phyloP scores from a whole-genome alignment of 176 grass and related monocot genomes.

The Paspalum vaginatum region DNA sequence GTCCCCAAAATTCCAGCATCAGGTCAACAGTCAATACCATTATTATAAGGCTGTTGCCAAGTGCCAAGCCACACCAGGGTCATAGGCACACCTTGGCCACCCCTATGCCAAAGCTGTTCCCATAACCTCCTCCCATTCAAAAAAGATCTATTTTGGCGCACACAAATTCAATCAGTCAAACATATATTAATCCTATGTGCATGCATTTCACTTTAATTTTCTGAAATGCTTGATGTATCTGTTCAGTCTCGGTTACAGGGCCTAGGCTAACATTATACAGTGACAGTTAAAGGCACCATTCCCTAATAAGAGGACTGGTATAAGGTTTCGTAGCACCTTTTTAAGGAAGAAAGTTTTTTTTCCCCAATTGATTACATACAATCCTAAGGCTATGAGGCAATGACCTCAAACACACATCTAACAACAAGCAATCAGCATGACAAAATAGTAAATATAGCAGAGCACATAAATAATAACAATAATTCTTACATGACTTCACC shows the following conservation, averaged over 20 bases:
- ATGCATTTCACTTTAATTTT: neutral
- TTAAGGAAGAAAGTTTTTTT: neutral
- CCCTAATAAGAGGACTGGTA: neutral
- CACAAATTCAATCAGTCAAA: conserved; percentile 12
- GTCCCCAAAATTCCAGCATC: neutral
- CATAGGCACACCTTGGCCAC: neutral
- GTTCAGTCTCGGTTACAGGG: neutral
- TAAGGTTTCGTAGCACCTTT: neutral
- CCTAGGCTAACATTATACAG: neutral
- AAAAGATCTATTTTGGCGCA: neutral
- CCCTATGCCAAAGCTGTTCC: neutral
- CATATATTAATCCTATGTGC: neutral
- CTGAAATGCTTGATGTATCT: neutral
- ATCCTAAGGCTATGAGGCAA: neutral
- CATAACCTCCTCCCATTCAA: neutral
- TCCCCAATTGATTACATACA: neutral
- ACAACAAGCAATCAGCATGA: conserved; percentile 16
- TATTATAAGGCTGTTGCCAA: neutral
- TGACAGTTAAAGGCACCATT: neutral
- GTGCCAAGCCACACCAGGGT: neutral
- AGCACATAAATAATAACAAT: conserved; percentile 40
- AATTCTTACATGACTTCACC: conserved; percentile 99
- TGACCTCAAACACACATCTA: conserved; percentile 3
- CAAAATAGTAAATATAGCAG: conserved; percentile 9
- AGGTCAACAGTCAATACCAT: neutral